A percentile compares a stretch with the other conserved stretches of the same genome.
Evolutionary conservation across 306 rosid species (phyloP).

Genomic region (Casuarina cunninghamiana): DNA sequence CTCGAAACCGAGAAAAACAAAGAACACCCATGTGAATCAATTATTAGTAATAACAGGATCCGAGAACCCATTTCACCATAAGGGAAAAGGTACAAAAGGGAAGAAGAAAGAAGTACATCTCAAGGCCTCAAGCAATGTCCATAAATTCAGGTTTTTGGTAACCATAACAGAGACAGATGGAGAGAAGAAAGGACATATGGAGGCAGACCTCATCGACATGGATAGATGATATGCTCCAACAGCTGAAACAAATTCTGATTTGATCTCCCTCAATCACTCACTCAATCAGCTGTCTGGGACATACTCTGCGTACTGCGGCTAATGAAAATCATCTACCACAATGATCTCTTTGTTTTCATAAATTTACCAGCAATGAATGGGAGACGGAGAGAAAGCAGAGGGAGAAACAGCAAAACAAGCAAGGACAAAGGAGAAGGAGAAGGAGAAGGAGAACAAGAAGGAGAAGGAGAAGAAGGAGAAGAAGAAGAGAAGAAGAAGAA

Average conservation of each 20-base stretch:
- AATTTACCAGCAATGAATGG: neutral
- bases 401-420: neutral
- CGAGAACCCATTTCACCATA: neutral
- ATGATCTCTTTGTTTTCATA: neutral
- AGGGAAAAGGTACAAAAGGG: neutral
- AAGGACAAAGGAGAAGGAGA: neutral
- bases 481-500: neutral
- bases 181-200: neutral
- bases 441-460: neutral
- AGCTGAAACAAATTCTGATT: constrained; percentile 4
- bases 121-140: constrained; percentile 5
- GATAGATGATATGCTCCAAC: neutral
- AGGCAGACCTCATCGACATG: constrained; percentile 39
- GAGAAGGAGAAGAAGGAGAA: neutral
- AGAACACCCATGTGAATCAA: neutral
- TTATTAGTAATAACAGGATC: constrained; percentile 1
- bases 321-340: neutral
- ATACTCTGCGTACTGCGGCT: neutral
- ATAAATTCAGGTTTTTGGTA: neutral
- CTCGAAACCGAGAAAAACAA: neutral
- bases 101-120: neutral
- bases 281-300: neutral
- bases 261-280: neutral
- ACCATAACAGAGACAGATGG: neutral
- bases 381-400: neutral